Percentiles rank a stretch among this genome's conserved stretches.
phyloP scores from a whole-genome alignment of 139 green algal genomes.

The Coccomyxa sp. region DNA sequence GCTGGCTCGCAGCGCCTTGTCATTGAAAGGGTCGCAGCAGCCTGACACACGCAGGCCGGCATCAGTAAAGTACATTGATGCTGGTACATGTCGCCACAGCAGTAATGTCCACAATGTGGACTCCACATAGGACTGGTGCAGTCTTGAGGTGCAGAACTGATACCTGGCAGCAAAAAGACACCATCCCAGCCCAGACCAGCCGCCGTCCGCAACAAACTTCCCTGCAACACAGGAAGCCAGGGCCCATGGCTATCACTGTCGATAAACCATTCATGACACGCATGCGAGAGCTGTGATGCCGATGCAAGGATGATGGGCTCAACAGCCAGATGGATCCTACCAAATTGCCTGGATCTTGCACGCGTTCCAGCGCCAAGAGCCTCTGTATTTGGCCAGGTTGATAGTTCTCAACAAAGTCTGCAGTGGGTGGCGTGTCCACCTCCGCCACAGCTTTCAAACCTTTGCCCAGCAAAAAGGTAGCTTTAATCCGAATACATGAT shows the following conservation, averaged over 20 bases:
- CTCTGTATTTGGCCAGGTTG: conserved; percentile 18
- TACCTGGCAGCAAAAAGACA: conserved; percentile 61
- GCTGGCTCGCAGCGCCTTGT: conserved; percentile 51
- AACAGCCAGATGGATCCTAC: neutral
- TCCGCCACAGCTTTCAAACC: conserved; percentile 47
- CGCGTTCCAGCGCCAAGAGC: conserved; percentile 65
- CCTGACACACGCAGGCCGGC: conserved; percentile 4
- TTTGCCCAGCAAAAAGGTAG: neutral
- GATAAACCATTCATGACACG: too few relatives aligned
- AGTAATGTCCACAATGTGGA: too few relatives aligned
- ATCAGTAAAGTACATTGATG: neutral
- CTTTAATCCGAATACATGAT: neutral
- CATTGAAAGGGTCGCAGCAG: conserved; percentile 75
- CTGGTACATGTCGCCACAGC: neutral
- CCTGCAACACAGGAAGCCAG: conserved; percentile 18
- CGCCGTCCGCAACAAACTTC: conserved; percentile 67
- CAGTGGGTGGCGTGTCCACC: conserved; percentile 28
- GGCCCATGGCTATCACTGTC: too few relatives aligned
- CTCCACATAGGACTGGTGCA: too few relatives aligned
- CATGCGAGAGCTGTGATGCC: too few relatives aligned
- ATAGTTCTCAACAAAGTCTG: conserved; percentile 16
- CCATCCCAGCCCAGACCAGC: conserved; percentile 73
- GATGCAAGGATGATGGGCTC: too few relatives aligned
- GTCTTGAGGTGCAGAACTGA: too few relatives aligned
- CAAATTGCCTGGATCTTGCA: conserved; percentile 56